These are phyloP conservation scores for Lactifluus pinguis DNA, from an alignment of 768 basidiomycete genomes.

Conservation along the genomic window DNA sequence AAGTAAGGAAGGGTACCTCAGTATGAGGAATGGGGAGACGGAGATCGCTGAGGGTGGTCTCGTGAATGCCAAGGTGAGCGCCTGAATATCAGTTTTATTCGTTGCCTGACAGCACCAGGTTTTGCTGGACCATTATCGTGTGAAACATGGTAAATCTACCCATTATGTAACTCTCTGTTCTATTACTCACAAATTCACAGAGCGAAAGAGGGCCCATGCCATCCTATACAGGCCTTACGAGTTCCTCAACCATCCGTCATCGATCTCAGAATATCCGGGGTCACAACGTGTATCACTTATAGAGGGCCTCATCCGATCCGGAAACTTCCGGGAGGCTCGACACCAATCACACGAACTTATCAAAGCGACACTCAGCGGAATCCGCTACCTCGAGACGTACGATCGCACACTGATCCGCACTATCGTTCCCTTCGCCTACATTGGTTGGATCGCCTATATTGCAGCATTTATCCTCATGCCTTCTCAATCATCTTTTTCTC, in stretches of 20 bases:
- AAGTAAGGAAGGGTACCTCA: slow-evolving; percentile 48
- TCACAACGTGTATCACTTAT: slow-evolving; percentile 33
- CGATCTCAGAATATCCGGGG: slow-evolving; percentile 28
- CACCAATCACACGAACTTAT: slow-evolving; percentile 44
- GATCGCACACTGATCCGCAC: slow-evolving; percentile 62
- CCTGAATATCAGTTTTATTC: background rate
- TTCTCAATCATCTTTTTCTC: slow-evolving; percentile 13
- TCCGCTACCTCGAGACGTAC: slow-evolving; percentile 71
- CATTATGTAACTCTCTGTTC: background rate
- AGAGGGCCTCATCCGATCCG: slow-evolving; percentile 34
- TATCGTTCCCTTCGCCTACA: slow-evolving; percentile 64
- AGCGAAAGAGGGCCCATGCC: slow-evolving; percentile 48
- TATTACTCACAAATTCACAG: slow-evolving; percentile 29
- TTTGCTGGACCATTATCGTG: slow-evolving; percentile 65
- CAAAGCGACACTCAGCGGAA: slow-evolving; percentile 42
- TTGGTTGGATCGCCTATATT: slow-evolving; percentile 68
- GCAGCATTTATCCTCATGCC: slow-evolving; percentile 49
- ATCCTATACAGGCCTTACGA: slow-evolving; percentile 57
- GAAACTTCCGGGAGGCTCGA: slow-evolving; percentile 43
- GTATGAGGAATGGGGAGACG: slow-evolving; percentile 37
- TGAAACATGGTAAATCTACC: slow-evolving; percentile 58
- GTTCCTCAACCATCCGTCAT: slow-evolving; percentile 32
- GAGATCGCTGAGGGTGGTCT: slow-evolving; percentile 45
- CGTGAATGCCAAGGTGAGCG: slow-evolving; percentile 51
- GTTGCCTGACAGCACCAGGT: slow-evolving; percentile 31